Evolutionary conservation across 2,329 filamentous ascomycete species (phyloP).

Genomic region (Ophiostoma sp.): DNA sequence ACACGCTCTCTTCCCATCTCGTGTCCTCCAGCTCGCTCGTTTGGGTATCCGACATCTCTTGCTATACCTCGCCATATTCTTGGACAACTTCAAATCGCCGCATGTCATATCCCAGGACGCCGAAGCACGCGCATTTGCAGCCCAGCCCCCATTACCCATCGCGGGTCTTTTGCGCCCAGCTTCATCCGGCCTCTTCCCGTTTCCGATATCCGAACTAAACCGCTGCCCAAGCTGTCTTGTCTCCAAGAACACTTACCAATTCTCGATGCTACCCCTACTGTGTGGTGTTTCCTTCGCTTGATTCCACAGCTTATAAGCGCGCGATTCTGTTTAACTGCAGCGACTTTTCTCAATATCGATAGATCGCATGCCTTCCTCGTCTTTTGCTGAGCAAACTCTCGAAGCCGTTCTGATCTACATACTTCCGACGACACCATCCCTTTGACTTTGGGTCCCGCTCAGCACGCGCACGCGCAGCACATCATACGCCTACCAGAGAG

Average conservation of each 20-base stretch:
- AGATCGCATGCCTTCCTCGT: no score
- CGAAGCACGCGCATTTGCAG: neutral
- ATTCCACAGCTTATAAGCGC: neutral
- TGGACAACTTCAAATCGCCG: neutral
- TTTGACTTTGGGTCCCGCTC: no score
- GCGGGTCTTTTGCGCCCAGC: neutral
- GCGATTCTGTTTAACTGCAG: neutral
- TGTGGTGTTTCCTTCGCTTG: neutral
- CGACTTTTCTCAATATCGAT: neutral
- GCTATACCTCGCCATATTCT: neutral
- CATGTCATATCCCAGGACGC: neutral
- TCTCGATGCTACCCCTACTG: neutral
- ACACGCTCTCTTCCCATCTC: conserved; percentile 10
- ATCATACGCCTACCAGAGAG: neutral
- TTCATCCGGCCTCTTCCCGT: neutral
- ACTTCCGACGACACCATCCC: no score
- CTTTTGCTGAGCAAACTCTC: no score
- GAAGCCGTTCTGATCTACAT: no score
- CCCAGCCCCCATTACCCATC: neutral
- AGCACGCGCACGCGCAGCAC: neutral
- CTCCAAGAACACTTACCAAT: neutral
- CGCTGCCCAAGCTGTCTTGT: neutral
- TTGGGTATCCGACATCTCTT: neutral
- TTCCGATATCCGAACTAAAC: neutral
- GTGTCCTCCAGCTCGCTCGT: neutral